phyloP scores from a whole-genome alignment of 805 yeast species.

The Lachancea sp. region DNA sequence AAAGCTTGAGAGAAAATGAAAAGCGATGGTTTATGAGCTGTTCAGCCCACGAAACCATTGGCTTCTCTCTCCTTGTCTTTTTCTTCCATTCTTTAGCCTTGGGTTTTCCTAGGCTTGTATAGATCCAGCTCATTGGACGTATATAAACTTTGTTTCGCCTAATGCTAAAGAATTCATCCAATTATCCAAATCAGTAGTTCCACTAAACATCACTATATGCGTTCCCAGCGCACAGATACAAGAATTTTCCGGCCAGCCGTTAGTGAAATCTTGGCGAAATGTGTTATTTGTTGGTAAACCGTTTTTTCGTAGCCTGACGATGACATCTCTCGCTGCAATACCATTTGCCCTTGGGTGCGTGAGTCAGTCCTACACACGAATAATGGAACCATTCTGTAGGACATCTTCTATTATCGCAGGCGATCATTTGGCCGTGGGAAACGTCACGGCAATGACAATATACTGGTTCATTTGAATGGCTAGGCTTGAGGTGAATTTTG shows the following conservation, averaged over 20 bases:
- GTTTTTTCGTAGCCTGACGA: constrained; percentile 10
- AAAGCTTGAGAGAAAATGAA: too few relatives aligned
- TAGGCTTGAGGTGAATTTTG: background rate
- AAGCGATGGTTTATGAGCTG: too few relatives aligned
- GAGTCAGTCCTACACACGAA: constrained; percentile 60
- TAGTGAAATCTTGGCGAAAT: too few relatives aligned
- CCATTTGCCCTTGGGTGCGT: constrained; percentile 60
- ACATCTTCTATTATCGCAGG: constrained; percentile 78
- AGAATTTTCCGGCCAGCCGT: too few relatives aligned
- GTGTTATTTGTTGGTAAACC: constrained; percentile 1
- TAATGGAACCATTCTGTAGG: constrained; percentile 75
- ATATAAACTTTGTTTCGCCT: constrained; percentile 2
- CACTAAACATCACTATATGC: too few relatives aligned
- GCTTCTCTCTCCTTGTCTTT: background rate
- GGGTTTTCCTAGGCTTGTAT: constrained; percentile 4
- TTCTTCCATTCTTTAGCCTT: background rate
- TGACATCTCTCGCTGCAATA: constrained; percentile 49
- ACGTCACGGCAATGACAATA: constrained; percentile 45
- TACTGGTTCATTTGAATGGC: constrained; percentile 10
- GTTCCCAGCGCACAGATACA: too few relatives aligned
- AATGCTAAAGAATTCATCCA: background rate
- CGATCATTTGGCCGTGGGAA: constrained; percentile 75
- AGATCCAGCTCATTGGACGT: background rate
- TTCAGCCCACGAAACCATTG: background rate
- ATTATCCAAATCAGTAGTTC: too few relatives aligned